Base-by-base conservation (phyloP, 208 protist genomes). In the Porcisia hertigi region DNA sequence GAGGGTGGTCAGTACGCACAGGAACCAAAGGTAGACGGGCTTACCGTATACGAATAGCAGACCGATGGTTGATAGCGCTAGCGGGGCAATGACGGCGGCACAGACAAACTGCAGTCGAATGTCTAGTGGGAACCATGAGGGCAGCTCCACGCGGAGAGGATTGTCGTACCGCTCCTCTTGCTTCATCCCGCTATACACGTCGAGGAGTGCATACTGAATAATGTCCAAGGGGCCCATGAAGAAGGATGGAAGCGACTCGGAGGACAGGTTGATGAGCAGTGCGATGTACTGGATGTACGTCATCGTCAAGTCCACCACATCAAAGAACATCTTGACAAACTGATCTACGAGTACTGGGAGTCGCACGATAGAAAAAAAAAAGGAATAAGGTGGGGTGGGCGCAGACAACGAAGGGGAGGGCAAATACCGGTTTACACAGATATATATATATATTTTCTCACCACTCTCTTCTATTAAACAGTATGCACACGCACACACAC, bases 261-360 rank as follows among this genome's bases (percentile, higher is more conserved):
- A 84, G 3, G 86, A 77, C 41, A 93, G 81, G 3, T 75, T 79
- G 2, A 95, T 55, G 4, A 96, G 82, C 36, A 94, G 82, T 12
- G 76, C 77, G 45, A 96, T 57, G 71, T 92, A 94, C 81, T 96
- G 92, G 25, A 92, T 73, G 80, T 94, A 96, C 55, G 88, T 72
- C 71, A 82, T 64, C 14, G 85, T 88, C 82, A 96, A 92, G 39
- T 94, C 89, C 23, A 92, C 25, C 14, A 96, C 70, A 80, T 94
- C 90, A 80, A 86, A 85, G 70, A 92, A 89, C 85, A 89, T 92
- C 18, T 55, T 57, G n/a, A 23, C 39, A 18, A 43, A 39, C 63
- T 3, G 23, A 30, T 30, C 39, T 23, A 49, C 25, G 63, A 8
- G 20, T 18, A 9, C 6, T 20, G 43, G 41, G 63, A 30, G 30